Percentiles rank a stretch among this genome's conserved stretches.
phyloP scores from a whole-genome alignment of 1,284 basidiomycete genomes.

The Ustilago curta region DNA sequence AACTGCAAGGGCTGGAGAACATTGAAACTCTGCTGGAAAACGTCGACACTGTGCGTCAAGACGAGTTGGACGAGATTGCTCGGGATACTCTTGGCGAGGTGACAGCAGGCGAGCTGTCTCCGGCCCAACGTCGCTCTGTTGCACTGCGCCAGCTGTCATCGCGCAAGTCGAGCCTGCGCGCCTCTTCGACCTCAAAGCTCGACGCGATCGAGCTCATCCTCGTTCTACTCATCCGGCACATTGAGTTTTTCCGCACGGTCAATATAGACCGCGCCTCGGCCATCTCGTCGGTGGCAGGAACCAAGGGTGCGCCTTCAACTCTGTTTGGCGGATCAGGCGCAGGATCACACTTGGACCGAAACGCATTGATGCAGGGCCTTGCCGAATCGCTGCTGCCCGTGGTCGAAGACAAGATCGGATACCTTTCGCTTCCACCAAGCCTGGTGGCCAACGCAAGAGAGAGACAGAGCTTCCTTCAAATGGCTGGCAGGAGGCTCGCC shows the following conservation, averaged over 20 bases:
- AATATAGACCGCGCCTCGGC: conserved; percentile 14
- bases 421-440: conserved; percentile 44
- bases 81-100: conserved; percentile 46
- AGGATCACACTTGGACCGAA: conserved; percentile 23
- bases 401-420: conserved; percentile 55
- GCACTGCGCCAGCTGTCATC: conserved; percentile 76
- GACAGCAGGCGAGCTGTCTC: conserved; percentile 35
- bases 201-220: conserved; percentile 85
- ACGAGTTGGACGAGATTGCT: conserved; percentile 76
- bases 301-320: conserved; percentile 13
- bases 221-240: conserved; percentile 85
- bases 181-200: conserved; percentile 73
- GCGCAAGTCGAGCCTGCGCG: conserved; percentile 72
- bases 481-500: conserved; percentile 53
- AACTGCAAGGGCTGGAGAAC: conserved; percentile 77
- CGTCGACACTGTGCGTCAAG: conserved; percentile 78
- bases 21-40: conserved; percentile 79
- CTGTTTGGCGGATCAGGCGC: conserved; percentile 8
- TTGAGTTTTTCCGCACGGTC: conserved; percentile 73
- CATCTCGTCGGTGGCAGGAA: not conserved
- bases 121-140: conserved; percentile 69
- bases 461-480: conserved; percentile 58
- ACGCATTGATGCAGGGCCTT: conserved; percentile 38
- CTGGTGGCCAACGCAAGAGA: conserved; percentile 50
- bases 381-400: conserved; percentile 48